Conservation (phyloP, 192 early-diverging fungal species). For the Entomortierella lignicola region DNA sequence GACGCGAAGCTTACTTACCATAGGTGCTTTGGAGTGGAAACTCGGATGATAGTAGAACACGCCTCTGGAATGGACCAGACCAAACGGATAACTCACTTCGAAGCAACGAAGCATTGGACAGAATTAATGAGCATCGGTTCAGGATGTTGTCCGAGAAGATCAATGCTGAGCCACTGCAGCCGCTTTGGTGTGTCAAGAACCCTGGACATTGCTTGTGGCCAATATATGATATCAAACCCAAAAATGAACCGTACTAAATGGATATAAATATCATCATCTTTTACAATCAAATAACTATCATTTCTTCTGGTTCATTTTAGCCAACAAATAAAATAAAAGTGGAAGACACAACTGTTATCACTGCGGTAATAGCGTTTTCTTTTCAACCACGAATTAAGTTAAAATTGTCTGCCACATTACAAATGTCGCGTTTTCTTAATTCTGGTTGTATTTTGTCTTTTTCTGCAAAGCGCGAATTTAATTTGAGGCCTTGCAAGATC, state of each 20-base stretch:
- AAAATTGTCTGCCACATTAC: too few species aligned
- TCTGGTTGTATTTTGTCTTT: too few species aligned
- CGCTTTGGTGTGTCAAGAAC: slow-evolving; percentile 77
- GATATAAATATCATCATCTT: too few species aligned
- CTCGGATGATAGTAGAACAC: slow-evolving; percentile 59
- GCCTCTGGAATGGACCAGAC: slow-evolving; percentile 56
- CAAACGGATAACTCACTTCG: slow-evolving; percentile 60
- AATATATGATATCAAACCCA: slow-evolving; percentile 28
- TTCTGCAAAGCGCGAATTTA: too few species aligned
- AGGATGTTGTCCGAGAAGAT: slow-evolving; percentile 75
- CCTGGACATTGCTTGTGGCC: slow-evolving; percentile 56
- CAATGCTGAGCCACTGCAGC: slow-evolving; percentile 76
- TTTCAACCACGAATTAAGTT: too few species aligned
- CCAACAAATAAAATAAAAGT: too few species aligned
- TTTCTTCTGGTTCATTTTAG: too few species aligned
- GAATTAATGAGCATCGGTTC: slow-evolving; percentile 81
- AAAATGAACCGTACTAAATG: slow-evolving; percentile 8
- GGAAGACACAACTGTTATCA: too few species aligned
- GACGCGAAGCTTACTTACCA: not conserved
- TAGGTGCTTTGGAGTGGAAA: slow-evolving; percentile 71
- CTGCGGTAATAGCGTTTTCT: too few species aligned
- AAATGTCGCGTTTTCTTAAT: too few species aligned
- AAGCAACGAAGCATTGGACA: slow-evolving; percentile 67
- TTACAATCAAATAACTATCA: too few species aligned
- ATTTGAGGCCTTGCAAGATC: too few species aligned